Percentiles rank a stretch among this genome's conserved stretches.
Conservation (phyloP, 768 basidiomycete genomes). For the Fomitopsis pulvina region DNA sequence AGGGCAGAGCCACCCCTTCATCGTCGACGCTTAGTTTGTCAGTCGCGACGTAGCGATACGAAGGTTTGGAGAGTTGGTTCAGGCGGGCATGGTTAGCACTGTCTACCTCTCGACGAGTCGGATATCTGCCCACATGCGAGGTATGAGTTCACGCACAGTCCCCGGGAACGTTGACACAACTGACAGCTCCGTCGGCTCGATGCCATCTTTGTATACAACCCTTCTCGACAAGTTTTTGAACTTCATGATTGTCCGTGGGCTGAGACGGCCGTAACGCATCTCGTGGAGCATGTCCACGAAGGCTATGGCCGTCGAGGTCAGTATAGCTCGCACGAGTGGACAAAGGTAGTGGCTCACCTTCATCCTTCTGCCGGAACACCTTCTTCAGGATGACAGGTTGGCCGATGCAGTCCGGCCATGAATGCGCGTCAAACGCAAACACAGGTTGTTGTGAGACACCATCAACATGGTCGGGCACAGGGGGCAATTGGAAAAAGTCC, state of each 20-base stretch:
- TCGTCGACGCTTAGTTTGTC: conserved; percentile 44
- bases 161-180: conserved; percentile 11
- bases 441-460: conserved; percentile 40
- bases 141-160: background rate
- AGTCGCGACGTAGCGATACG: conserved; percentile 33
- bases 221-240: conserved; percentile 54
- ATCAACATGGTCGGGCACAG: conserved; percentile 47
- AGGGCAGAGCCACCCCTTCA: conserved; percentile 28
- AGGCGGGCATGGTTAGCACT: conserved; percentile 53
- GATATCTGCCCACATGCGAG: conserved; percentile 40
- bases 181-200: conserved; percentile 79
- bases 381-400: conserved; percentile 49
- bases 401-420: conserved; percentile 66
- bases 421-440: conserved; percentile 77
- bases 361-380: conserved; percentile 87
- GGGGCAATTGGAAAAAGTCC: conserved; percentile 90
- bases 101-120: conserved; percentile 68
- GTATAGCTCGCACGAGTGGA: background rate
- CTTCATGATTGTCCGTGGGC: conserved; percentile 31
- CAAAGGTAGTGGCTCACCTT: conserved; percentile 33
- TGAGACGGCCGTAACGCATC: conserved; percentile 72
- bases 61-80: conserved; percentile 31
- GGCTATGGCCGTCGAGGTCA: background rate
- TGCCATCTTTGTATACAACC: conserved; percentile 60
- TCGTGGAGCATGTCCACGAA: conserved; percentile 86